phyloP scores from a whole-genome alignment of 2,329 filamentous ascomycete genomes.

The Aureobasidium subglaciale region DNA sequence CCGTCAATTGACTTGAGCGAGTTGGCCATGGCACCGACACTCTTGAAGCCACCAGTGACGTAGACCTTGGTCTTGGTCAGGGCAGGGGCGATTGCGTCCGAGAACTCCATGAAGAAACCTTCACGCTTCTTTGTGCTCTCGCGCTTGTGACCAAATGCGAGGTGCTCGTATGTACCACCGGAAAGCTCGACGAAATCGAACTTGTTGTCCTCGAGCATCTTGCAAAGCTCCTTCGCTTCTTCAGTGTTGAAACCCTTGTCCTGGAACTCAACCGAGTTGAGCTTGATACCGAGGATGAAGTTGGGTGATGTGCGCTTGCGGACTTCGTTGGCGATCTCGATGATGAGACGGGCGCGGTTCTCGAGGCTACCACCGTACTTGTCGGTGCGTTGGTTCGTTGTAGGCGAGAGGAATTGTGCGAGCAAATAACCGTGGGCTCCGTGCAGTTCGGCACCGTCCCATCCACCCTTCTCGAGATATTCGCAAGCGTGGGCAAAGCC shows the following conservation, averaged over 20 bases:
- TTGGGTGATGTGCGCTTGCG: constrained; percentile 29
- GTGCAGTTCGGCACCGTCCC: constrained; percentile 43
- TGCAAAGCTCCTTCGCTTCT: constrained; percentile 44
- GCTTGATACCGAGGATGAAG: constrained; percentile 50
- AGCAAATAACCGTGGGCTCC: constrained; percentile 37
- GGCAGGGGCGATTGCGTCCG: constrained; percentile 44
- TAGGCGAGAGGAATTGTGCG: constrained; percentile 37
- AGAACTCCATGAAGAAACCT: constrained; percentile 55
- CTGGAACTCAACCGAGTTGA: constrained; percentile 53
- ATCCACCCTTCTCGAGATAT: constrained; percentile 57
- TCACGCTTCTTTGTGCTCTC: constrained; percentile 50
- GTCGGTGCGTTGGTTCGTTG: constrained; percentile 38
- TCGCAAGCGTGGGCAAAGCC: constrained; percentile 56
- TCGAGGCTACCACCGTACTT: constrained; percentile 38
- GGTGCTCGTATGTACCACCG: constrained; percentile 53
- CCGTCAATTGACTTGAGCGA: constrained; percentile 53
- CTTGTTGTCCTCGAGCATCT: constrained; percentile 41
- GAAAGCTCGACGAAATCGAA: constrained; percentile 55
- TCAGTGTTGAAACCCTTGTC: constrained; percentile 45
- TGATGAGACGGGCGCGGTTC: constrained; percentile 36
- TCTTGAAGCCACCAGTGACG: constrained; percentile 53
- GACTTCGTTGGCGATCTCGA: constrained; percentile 34
- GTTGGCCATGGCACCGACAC: constrained; percentile 50
- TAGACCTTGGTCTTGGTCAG: constrained; percentile 50
- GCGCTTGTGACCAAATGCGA: constrained; percentile 45